Percentiles rank a stretch among this genome's conserved stretches.
Conservation (phyloP, 2,329 filamentous ascomycete genomes). For the Phialocephala subalpina region DNA sequence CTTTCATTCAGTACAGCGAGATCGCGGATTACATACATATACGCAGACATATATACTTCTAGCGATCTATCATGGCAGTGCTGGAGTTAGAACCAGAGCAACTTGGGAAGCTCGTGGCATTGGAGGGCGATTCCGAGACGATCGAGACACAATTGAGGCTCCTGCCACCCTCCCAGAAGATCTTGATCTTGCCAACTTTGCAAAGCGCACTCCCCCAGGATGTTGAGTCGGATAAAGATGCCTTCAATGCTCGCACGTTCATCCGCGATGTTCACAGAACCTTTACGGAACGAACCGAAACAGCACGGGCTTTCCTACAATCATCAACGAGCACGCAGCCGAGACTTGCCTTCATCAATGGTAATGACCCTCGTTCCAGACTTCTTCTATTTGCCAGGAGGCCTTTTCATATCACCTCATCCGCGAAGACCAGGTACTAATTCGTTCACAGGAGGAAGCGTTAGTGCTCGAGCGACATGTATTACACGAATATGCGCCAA, state of each 20-base stretch:
- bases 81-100: constrained; percentile 10
- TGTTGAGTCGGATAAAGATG: constrained; percentile 40
- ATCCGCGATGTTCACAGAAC: constrained; percentile 61
- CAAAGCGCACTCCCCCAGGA: constrained; percentile 34
- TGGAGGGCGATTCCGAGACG: constrained; percentile 63
- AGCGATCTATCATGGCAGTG: constrained; percentile 8
- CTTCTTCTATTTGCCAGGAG: too few species aligned
- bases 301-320: constrained; percentile 59
- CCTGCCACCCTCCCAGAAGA: constrained; percentile 64
- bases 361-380: constrained; percentile 35
- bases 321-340: constrained; percentile 55
- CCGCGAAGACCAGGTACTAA: too few species aligned
- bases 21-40: background rate
- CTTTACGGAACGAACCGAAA: constrained; percentile 53
- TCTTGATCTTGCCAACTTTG: constrained; percentile 60
- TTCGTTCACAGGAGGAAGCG: constrained; percentile 50
- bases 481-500: constrained; percentile 62
- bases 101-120: constrained; percentile 62
- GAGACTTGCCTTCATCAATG: constrained; percentile 66
- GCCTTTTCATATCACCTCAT: too few species aligned
- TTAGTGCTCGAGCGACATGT: constrained; percentile 61
- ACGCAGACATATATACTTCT: constrained; percentile 7
- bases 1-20: constrained; percentile 10
- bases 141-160: constrained; percentile 67
- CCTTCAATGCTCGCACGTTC: constrained; percentile 49